These are phyloP conservation scores for Combretum micranthum DNA, from an alignment of 345 rosid genomes.

Conservation along the genomic window DNA sequence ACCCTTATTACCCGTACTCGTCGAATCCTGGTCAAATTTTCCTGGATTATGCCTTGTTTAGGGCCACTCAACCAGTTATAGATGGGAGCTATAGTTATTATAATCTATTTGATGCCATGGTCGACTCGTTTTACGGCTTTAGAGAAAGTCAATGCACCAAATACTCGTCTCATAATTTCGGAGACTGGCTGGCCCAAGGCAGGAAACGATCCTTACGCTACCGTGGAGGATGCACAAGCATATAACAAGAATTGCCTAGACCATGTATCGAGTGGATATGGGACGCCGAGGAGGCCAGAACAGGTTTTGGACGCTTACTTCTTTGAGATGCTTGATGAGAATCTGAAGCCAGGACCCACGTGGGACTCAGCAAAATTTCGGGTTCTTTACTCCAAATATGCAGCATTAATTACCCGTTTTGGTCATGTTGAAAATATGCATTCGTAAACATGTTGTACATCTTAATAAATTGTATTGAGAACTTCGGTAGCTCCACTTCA, in stretches of 20 bases:
- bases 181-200: slow-evolving; percentile 10
- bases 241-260: slow-evolving; percentile 12
- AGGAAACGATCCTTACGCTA: slow-evolving; percentile 6
- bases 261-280: slow-evolving; percentile 5
- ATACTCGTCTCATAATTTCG: neutral
- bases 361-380: slow-evolving; percentile 12
- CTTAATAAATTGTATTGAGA: too few relatives aligned
- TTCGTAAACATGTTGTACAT: too few relatives aligned
- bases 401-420: slow-evolving; percentile 14
- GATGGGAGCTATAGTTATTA: slow-evolving; percentile 22
- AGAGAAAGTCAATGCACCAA: slow-evolving; percentile 12
- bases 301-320: slow-evolving; percentile 7
- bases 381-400: slow-evolving; percentile 19
- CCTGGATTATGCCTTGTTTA: slow-evolving; percentile 23
- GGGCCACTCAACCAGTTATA: slow-evolving; percentile 5
- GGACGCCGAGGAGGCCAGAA: slow-evolving; percentile 27
- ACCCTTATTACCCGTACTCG: slow-evolving; percentile 37
- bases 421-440: too few relatives aligned
- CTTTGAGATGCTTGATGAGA: slow-evolving; percentile 22
- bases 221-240: neutral
- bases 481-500: too few relatives aligned
- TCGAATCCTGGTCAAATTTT: slow-evolving; percentile 16
- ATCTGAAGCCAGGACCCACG: slow-evolving; percentile 6
- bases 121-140: slow-evolving; percentile 23
- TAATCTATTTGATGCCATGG: slow-evolving; percentile 30